phyloP scores from a whole-genome alignment of 306 rosid species.

The Castanea crenata region DNA sequence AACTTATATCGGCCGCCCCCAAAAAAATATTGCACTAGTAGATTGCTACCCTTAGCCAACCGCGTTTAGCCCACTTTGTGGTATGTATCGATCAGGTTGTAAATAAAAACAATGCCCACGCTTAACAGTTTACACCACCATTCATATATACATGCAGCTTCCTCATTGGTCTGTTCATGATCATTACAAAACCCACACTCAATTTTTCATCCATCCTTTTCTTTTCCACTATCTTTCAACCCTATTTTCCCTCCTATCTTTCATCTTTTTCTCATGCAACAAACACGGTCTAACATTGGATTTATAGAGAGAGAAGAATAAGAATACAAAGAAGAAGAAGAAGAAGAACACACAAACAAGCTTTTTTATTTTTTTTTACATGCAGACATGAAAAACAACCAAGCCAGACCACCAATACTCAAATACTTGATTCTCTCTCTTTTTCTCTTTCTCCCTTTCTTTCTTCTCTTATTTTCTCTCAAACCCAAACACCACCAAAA shows the following conservation, averaged over 20 bases:
- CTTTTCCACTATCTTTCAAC: neutral
- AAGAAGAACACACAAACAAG: neutral
- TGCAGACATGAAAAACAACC: slow-evolving; percentile 47
- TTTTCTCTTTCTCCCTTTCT: slow-evolving; percentile 57
- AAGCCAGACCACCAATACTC: slow-evolving; percentile 34
- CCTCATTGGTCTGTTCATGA: neutral
- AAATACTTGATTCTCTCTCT: slow-evolving; percentile 51
- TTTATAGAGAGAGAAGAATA: neutral
- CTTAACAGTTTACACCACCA: slow-evolving; percentile 21
- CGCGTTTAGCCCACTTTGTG: neutral
- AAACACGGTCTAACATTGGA: neutral
- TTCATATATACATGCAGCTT: neutral
- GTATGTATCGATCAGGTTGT: neutral
- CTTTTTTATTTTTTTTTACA: neutral
- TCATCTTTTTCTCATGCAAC: slow-evolving; percentile 6
- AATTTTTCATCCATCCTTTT: neutral
- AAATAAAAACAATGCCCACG: neutral
- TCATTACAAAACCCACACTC: neutral
- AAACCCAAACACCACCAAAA: slow-evolving; percentile 6
- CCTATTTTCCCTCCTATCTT: neutral
- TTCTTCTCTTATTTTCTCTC: slow-evolving; percentile 33
- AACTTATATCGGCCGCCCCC: no score
- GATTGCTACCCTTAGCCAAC: no score
- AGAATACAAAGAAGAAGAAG: neutral
- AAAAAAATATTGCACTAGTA: no score